Percentiles rank a stretch among this genome's conserved stretches.
phyloP scores from a whole-genome alignment of 1,284 basidiomycete species.

The Ganoderma lucidum region DNA sequence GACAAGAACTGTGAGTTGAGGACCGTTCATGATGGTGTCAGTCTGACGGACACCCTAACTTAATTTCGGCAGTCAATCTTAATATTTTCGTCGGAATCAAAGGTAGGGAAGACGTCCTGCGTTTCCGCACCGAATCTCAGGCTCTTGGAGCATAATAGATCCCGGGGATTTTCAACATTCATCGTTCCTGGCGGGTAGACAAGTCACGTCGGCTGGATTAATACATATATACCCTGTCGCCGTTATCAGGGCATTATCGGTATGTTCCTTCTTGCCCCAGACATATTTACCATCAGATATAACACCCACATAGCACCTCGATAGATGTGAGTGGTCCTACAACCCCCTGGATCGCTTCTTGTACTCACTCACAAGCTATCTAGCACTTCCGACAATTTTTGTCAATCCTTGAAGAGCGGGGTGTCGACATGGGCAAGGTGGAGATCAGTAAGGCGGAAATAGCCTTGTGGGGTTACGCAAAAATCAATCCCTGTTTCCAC shows the following conservation, averaged over 20 bases:
- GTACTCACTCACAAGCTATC: not conserved
- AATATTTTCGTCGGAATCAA: slow-evolving; percentile 81
- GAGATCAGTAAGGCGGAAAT: slow-evolving; percentile 67
- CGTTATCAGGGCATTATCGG: slow-evolving; percentile 76
- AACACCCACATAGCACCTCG: slow-evolving; percentile 14
- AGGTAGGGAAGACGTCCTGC: slow-evolving; percentile 15
- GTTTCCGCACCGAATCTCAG: not conserved
- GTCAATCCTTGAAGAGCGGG: slow-evolving; percentile 59
- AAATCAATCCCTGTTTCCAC: not conserved
- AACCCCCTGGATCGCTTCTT: not conserved
- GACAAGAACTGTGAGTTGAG: slow-evolving; percentile 54
- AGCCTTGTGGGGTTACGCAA: slow-evolving; percentile 60
- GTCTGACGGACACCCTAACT: not conserved
- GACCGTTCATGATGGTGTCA: not conserved
- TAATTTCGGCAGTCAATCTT: slow-evolving; percentile 58
- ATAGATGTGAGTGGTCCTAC: slow-evolving; percentile 21
- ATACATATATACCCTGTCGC: slow-evolving; percentile 74
- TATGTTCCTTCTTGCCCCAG: slow-evolving; percentile 28
- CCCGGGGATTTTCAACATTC: slow-evolving; percentile 78
- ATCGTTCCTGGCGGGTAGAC: slow-evolving; percentile 65
- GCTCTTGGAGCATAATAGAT: slow-evolving; percentile 37
- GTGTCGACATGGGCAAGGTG: slow-evolving; percentile 70
- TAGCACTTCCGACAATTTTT: slow-evolving; percentile 76
- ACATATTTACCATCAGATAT: not conserved
- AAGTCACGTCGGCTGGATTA: slow-evolving; percentile 71